Evolutionary conservation across 495 filamentous ascomycete genomes (phyloP).

Genomic region (Tuber calosporum): DNA sequence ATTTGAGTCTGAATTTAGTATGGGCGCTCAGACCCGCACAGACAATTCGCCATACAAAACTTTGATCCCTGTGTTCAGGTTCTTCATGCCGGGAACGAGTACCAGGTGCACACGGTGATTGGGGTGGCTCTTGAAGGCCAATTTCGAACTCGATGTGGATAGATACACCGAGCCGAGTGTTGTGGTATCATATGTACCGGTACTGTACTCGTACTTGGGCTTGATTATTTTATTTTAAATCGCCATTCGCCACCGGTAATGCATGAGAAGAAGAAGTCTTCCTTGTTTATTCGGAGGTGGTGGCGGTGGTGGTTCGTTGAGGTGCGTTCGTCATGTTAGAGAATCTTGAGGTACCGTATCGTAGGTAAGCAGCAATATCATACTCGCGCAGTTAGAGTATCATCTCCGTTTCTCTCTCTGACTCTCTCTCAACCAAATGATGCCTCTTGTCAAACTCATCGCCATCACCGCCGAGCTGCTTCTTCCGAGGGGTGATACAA

Average conservation of each 20-base stretch:
- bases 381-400: not conserved
- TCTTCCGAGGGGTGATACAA: not conserved
- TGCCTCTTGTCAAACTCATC: not conserved
- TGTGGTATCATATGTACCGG: too few species aligned
- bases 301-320: not conserved
- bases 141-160: not conserved
- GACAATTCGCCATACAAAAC: too few species aligned
- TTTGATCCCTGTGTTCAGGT: too few species aligned
- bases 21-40: too few species aligned
- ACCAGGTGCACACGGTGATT: too few species aligned
- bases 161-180: not conserved
- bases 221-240: not conserved
- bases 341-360: not conserved
- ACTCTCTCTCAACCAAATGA: not conserved
- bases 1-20: too few species aligned
- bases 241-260: not conserved
- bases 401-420: not conserved
- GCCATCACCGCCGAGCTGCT: not conserved
- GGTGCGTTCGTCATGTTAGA: not conserved
- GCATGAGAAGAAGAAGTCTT: not conserved
- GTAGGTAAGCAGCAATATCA: not conserved
- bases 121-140: not conserved
- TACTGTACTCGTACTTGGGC: not conserved
- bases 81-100: too few species aligned
- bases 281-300: not conserved